phyloP scores from a whole-genome alignment of 208 protist species.

The Acanthamoeba sp. region DNA sequence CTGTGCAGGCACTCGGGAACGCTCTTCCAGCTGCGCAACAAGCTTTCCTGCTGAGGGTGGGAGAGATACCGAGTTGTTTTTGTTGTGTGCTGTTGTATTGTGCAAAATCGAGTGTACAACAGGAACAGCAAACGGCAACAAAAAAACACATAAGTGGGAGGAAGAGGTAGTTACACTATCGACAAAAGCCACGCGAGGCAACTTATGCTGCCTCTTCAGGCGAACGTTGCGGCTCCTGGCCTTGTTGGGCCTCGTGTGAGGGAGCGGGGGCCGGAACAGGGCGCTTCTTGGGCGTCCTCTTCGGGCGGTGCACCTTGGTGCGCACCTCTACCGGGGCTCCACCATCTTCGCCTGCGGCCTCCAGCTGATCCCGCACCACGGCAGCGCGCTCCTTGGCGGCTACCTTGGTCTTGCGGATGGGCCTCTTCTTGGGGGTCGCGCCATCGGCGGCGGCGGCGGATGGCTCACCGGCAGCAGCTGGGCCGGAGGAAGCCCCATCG shows the following conservation, averaged over 20 bases:
- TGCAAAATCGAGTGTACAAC: neutral
- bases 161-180: neutral
- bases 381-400: conserved; percentile 15
- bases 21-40: too few relatives aligned
- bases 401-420: neutral
- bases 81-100: neutral
- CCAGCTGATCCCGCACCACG: neutral
- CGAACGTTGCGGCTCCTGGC: neutral
- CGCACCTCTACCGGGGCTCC: conserved; percentile 10
- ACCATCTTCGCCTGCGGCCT: neutral
- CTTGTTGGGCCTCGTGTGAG: neutral
- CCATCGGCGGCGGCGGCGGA: neutral
- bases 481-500: neutral
- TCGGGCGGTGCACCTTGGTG: conserved; percentile 28
- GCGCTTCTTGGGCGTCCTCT: neutral
- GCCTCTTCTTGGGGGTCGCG: conserved; percentile 10
- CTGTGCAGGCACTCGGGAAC: too few relatives aligned
- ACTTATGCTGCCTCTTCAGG: conserved; percentile 33
- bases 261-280: neutral
- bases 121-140: neutral
- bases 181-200: neutral
- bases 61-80: neutral
- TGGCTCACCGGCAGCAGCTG: neutral
- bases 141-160: neutral
- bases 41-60: too few relatives aligned